Evolutionary conservation across 192 early-diverging fungal species (phyloP), one percentile per base, ranked within the genome.

Genomic region (Backusella tuberculispora): DNA sequence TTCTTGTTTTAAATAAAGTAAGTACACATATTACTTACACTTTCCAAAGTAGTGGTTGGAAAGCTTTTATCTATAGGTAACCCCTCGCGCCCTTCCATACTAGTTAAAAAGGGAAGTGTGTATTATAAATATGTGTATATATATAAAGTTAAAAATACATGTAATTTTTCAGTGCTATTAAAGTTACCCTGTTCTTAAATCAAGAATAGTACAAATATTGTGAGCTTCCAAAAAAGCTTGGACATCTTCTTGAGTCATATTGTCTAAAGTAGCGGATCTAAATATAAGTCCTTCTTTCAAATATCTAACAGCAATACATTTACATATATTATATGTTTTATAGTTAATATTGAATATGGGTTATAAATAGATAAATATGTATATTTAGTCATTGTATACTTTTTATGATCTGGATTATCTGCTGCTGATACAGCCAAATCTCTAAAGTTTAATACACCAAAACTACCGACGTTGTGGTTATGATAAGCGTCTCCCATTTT

Each of bases 191-290:
- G 81, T 79, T 63, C 83, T 74, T 38, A 84, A 67, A 60, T 84
- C 83, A 37, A 84, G 56, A 29, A 84, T 82, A 40, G 78, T 80
- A 37, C 71, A 82, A 41, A 84, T 80, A 0, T 60, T 44, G 63
- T 80, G 76, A 3, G 43, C 56, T 15, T 53, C 15, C 17, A 74
- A 74, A 24, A 84, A 74, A 10, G 60, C 41, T 15, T 80, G 73
- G 10, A 84, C 38, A 63, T 84, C 81, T 26, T 12, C 45, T 40
- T 78, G 64, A n/a, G 78, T 66, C 44, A 77, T 77, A 66, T 83
- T 74, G 56, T 84, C 81, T 5, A 84, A 67, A 15, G 78, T 76
- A 1, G 74, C 83, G 13, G 81, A 83, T 74, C 83, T 40, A 19
- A 84, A 84, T 6, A 84, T 17, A 5, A 75, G 67, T 0, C 78